Evolutionary conservation across 176 grass and related monocot genomes (phyloP).

Genomic region (Carex cristatella): DNA sequence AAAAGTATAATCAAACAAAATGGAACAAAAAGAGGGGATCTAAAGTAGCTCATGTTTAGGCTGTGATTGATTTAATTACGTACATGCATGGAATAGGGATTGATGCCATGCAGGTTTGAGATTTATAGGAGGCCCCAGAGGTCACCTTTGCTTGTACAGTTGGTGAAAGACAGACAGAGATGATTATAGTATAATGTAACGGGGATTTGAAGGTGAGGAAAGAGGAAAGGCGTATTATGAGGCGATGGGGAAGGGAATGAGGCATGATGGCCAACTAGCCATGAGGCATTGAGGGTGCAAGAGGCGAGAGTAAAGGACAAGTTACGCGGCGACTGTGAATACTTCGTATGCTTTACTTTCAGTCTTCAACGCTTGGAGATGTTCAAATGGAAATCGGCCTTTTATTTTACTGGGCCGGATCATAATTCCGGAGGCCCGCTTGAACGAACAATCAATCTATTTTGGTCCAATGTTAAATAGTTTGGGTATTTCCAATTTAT

Average conservation of each 20-base stretch:
- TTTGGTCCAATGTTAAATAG: too few relatives aligned
- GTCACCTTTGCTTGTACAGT: slow-evolving; percentile 4
- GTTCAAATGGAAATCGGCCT: not conserved
- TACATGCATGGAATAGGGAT: not conserved
- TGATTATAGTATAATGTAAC: not conserved
- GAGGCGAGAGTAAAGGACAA: not conserved
- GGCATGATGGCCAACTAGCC: not conserved
- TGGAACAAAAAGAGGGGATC: not conserved
- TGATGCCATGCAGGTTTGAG: not conserved
- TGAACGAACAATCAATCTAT: too few relatives aligned
- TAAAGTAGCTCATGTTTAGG: slow-evolving; percentile 14
- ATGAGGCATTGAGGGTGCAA: not conserved
- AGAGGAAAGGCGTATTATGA: slow-evolving; percentile 17
- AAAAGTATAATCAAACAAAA: not conserved
- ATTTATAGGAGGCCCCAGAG: not conserved
- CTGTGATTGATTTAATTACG: not conserved
- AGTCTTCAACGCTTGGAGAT: not conserved
- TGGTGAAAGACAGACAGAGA: not conserved
- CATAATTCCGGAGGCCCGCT: not conserved
- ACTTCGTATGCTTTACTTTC: not conserved
- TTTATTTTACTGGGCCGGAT: not conserved
- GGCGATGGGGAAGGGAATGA: slow-evolving; percentile 6
- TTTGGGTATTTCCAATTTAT: too few relatives aligned
- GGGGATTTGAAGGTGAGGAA: not conserved
- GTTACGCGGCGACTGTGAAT: not conserved